Percentiles rank a stretch among this genome's conserved stretches.
Evolutionary conservation across 495 filamentous ascomycete species (phyloP).

Genomic region (Oleoguttula mirabilis): DNA sequence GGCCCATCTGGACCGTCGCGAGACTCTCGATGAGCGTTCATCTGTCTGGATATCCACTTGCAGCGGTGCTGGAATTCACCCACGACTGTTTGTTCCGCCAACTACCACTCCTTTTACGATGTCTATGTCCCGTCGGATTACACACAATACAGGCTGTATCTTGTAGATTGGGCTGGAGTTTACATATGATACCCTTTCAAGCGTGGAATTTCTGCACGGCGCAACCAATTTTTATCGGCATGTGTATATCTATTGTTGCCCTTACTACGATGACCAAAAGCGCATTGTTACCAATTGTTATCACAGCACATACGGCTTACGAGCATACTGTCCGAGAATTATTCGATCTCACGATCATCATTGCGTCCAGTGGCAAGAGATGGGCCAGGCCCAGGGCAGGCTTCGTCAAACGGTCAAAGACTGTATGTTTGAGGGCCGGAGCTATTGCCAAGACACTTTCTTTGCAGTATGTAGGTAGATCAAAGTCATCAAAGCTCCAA

Average conservation of each 20-base stretch:
- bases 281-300: not conserved
- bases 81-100: no score
- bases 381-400: no score
- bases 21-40: not conserved
- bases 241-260: not conserved
- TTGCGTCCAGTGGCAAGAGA: no score
- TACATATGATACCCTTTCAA: not conserved
- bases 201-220: not conserved
- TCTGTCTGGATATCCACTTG: no score
- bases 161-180: not conserved
- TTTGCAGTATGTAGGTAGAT: no score
- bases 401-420: no score
- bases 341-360: not conserved
- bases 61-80: no score
- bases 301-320: not conserved
- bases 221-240: not conserved
- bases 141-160: not conserved
- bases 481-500: no score
- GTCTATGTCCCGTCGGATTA: not conserved
- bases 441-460: no score
- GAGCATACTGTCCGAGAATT: not conserved
- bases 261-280: not conserved
- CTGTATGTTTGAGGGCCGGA: no score
- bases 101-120: not conserved
- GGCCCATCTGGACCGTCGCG: not conserved